A percentile compares a stretch with the other conserved stretches of the same genome.
These are phyloP conservation scores for Chrysanthemum makinoi DNA, from an alignment of 129 eudicot genomes.

Conservation along the genomic window DNA sequence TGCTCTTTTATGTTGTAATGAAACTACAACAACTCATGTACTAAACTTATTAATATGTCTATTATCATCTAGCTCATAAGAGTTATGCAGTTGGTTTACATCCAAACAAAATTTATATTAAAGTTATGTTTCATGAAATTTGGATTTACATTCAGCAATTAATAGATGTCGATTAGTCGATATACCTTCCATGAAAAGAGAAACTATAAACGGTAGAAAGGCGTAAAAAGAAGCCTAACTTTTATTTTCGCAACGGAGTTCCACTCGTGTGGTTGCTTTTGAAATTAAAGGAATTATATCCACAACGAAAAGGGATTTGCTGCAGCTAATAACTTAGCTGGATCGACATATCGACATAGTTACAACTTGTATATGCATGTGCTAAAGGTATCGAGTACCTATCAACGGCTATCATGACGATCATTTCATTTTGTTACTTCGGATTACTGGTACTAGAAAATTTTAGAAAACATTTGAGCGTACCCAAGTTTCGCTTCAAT, in stretches of 20 bases:
- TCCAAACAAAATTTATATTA: too few relatives aligned
- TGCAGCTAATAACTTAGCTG: conserved; percentile 12
- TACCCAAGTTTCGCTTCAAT: too few relatives aligned
- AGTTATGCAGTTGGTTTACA: too few relatives aligned
- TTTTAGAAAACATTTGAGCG: neutral
- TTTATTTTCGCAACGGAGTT: conserved; percentile 2
- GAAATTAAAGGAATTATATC: conserved; percentile 5
- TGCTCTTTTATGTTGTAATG: too few relatives aligned
- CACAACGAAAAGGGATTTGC: neutral
- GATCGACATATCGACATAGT: conserved; percentile 6
- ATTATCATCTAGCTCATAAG: too few relatives aligned
- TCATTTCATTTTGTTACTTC: neutral
- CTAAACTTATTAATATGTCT: too few relatives aligned
- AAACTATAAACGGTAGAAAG: neutral
- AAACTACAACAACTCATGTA: too few relatives aligned
- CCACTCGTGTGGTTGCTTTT: conserved; percentile 19
- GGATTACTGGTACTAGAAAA: neutral
- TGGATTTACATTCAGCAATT: too few relatives aligned
- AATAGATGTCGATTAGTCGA: too few relatives aligned
- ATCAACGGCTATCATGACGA: neutral
- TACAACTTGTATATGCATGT: conserved; percentile 13
- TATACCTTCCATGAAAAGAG: too few relatives aligned
- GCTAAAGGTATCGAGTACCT: neutral
- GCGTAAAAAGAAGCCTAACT: neutral
- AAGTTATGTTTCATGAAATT: too few relatives aligned